A percentile compares a stretch with the other conserved stretches of the same genome.
phyloP scores from a whole-genome alignment of 1,284 basidiomycete species.

The Cryptococcus neoformans region DNA sequence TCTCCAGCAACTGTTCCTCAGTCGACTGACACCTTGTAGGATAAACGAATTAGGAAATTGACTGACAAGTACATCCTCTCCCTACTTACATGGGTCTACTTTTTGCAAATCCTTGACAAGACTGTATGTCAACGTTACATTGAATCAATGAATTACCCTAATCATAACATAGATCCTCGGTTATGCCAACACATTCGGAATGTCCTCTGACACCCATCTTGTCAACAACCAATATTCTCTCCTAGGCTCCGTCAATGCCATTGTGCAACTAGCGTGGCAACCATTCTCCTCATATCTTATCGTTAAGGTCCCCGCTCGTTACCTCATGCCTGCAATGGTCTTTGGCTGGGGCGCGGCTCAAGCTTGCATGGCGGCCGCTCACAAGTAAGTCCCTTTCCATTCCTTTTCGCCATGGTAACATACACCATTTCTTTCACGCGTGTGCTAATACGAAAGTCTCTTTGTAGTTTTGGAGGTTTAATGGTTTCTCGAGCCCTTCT shows the following conservation, averaged over 20 bases:
- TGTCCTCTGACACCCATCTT: constrained; percentile 30
- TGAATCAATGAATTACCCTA: neutral
- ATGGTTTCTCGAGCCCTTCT: constrained; percentile 45
- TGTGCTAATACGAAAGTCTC: neutral
- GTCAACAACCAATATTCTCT: constrained; percentile 37
- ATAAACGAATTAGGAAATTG: constrained; percentile 22
- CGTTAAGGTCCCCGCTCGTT: constrained; percentile 38
- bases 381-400: constrained; percentile 10
- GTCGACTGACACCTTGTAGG: constrained; percentile 8
- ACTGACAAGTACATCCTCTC: constrained; percentile 33
- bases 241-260: constrained; percentile 37
- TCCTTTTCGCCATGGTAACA: neutral
- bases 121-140: constrained; percentile 16
- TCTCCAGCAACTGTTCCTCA: neutral
- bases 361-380: constrained; percentile 36
- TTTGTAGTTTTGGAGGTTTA: constrained; percentile 23
- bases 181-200: constrained; percentile 38
- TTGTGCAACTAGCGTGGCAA: constrained; percentile 45
- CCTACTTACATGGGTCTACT: constrained; percentile 42
- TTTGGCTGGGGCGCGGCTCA: constrained; percentile 39
- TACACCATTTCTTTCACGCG: no score
- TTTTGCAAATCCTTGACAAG: constrained; percentile 46
- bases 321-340: constrained; percentile 41
- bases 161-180: constrained; percentile 22
- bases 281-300: constrained; percentile 46